phyloP scores from a whole-genome alignment of 2,329 filamentous ascomycete genomes.

The Zymoseptoria tritici region DNA sequence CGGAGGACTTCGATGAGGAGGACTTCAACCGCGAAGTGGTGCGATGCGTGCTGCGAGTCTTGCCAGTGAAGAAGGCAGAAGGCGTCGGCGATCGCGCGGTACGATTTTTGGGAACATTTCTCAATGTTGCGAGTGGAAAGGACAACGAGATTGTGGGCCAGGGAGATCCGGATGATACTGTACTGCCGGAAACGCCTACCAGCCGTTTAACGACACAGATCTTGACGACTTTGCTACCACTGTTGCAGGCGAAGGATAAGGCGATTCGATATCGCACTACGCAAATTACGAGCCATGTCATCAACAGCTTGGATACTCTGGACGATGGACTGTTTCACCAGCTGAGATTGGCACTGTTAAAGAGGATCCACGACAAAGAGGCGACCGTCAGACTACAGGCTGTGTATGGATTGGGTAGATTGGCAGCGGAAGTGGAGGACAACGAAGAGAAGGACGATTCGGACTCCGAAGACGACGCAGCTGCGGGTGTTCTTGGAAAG shows the following conservation, averaged over 20 bases:
- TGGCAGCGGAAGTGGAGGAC: constrained; percentile 65
- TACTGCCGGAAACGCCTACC: constrained; percentile 74
- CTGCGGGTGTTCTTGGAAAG: constrained; percentile 68
- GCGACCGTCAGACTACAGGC: constrained; percentile 86
- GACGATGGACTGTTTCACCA: constrained; percentile 87
- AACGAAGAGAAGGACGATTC: constrained; percentile 57
- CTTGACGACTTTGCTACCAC: constrained; percentile 63
- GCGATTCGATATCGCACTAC: constrained; percentile 82
- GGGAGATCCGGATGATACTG: constrained; percentile 52
- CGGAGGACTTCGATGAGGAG: constrained; percentile 68
- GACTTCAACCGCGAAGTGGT: constrained; percentile 83
- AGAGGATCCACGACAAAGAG: constrained; percentile 88
- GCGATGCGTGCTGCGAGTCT: constrained; percentile 70
- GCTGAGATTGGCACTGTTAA: constrained; percentile 69
- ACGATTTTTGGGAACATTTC: constrained; percentile 78
- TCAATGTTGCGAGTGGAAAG: constrained; percentile 61
- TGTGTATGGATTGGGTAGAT: constrained; percentile 76
- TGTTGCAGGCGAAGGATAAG: constrained; percentile 86
- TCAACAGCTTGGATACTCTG: constrained; percentile 86
- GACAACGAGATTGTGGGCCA: constrained; percentile 34
- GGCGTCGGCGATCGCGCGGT: constrained; percentile 77
- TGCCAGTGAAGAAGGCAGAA: constrained; percentile 89
- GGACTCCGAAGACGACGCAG: constrained; percentile 56
- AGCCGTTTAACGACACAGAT: constrained; percentile 69
- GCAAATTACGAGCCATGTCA: constrained; percentile 81